Percentiles rank a stretch among this genome's conserved stretches.
Conservation (phyloP, 2,329 filamentous ascomycete species). For the Pyrenophora tritici-repentis region DNA sequence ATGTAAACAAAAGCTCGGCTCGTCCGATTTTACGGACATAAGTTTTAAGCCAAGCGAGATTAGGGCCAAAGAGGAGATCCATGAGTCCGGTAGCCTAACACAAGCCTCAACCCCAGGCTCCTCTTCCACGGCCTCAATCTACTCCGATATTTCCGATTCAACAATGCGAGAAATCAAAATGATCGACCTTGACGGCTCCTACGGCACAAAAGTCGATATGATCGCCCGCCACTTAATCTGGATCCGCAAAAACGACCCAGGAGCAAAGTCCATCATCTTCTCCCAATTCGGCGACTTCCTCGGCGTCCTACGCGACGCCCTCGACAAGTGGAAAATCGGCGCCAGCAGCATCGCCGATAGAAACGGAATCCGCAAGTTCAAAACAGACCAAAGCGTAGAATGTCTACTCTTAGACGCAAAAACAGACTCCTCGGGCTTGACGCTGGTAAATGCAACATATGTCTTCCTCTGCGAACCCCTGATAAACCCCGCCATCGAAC, state of each 20-base stretch:
- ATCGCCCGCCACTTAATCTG: constrained; percentile 74
- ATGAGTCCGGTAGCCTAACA: constrained; percentile 20
- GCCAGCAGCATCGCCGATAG: constrained; percentile 71
- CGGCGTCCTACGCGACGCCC: constrained; percentile 70
- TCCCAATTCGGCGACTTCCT: constrained; percentile 88
- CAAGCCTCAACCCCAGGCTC: constrained; percentile 34
- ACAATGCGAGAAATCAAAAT: constrained; percentile 80
- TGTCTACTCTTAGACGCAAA: constrained; percentile 90
- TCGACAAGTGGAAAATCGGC: constrained; percentile 73
- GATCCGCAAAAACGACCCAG: constrained; percentile 81
- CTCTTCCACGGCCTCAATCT: constrained; percentile 63
- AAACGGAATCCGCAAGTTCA: constrained; percentile 76
- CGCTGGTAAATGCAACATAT: constrained; percentile 89
- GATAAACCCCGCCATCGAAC: constrained; percentile 88
- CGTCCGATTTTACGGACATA: constrained; percentile 79
- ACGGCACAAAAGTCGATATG: constrained; percentile 88
- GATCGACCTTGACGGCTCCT: constrained; percentile 74
- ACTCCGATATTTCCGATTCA: constrained; percentile 73
- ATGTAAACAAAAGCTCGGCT: constrained; percentile 73
- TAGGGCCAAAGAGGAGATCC: constrained; percentile 65
- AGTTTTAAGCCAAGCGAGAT: constrained; percentile 77
- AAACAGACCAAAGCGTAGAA: constrained; percentile 72
- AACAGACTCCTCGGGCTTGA: constrained; percentile 85
- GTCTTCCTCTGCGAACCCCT: constrained; percentile 94
- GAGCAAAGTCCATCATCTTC: constrained; percentile 91